phyloP scores from a whole-genome alignment of 2,329 filamentous ascomycete genomes.

The Trichoderma koningiopsis region DNA sequence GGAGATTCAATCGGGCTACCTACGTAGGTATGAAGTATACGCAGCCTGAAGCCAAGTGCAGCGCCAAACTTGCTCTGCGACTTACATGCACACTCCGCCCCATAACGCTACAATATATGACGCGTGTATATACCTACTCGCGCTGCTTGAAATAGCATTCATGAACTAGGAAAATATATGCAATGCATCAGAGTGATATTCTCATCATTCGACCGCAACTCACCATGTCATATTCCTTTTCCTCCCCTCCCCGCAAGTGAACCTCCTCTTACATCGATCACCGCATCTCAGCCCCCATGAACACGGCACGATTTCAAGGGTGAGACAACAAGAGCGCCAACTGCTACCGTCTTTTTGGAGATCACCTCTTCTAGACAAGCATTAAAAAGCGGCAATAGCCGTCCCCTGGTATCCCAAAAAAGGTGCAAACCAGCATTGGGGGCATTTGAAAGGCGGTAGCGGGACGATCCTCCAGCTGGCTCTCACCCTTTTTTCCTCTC shows the following conservation, averaged over 20 bases:
- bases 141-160: neutral
- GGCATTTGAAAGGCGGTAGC: conserved; percentile 21
- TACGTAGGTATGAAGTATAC: neutral
- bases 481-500: neutral
- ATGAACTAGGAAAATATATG: neutral
- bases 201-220: neutral
- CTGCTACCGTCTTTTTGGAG: neutral
- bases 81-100: neutral
- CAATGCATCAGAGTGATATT: neutral
- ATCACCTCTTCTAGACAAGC: neutral
- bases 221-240: neutral
- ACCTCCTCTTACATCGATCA: neutral
- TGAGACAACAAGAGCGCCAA: neutral
- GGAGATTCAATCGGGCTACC: too few relatives aligned
- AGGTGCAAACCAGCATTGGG: neutral
- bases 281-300: neutral
- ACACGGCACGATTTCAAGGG: neutral
- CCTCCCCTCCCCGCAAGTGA: neutral
- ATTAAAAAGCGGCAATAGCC: conserved; percentile 6
- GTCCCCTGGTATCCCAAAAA: neutral
- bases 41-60: neutral
- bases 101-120: neutral
- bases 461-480: conserved; percentile 18
- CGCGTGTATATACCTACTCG: neutral
- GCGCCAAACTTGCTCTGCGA: neutral